Evolutionary conservation across 768 basidiomycete genomes (phyloP), one percentile per base, ranked within the genome.

Genomic region (Lactarius indigo): DNA sequence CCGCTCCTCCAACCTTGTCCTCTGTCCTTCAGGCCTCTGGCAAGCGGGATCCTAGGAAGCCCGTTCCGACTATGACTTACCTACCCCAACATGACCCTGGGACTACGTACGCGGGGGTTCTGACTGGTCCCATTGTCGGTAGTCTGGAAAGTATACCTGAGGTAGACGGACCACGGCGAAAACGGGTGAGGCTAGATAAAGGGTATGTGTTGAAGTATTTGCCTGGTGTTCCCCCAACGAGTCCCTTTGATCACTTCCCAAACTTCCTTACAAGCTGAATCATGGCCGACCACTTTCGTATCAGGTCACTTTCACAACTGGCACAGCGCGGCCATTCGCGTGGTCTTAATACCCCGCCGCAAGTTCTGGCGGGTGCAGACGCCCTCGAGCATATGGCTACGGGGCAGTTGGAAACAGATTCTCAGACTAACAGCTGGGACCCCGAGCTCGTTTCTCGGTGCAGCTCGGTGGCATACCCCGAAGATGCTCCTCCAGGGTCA

Each of bases 81-180:
- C 82, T 94, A 75, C 91, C 92, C 57, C 78, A 85, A 69, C 86
- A 87, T 73, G 92, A 94, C 82, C 92, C 92, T 69, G 92, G 92
- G 74, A 89, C 92, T 72, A 94, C 92, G 30, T 94, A 92, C 81
- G 86, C 89, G 75, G 90, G 88, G 66, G 83, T 89, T 75, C 83
- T 87, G 80, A 83, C 86, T 70, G 84, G 85, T 68, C 84, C 88
- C 74, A 81, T 87, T 58, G 69, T 71, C 52, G 70, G 74, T 33
- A 72, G 70, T 55, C 65, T 77, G 65, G 73, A 76, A 60, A 69
- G 72, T 69, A 80, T 83, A 73, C 81, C 84, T 72, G 87, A 87
- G 73, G 74, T 83, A 71, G 87, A 88, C 66, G 88, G 87, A 58
- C 80, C 86, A 62, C 83, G 87, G 76, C 79, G 87, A 75, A 91